phyloP scores from a whole-genome alignment of 2,329 filamentous ascomycete genomes.

The Colletotrichum cereale region DNA sequence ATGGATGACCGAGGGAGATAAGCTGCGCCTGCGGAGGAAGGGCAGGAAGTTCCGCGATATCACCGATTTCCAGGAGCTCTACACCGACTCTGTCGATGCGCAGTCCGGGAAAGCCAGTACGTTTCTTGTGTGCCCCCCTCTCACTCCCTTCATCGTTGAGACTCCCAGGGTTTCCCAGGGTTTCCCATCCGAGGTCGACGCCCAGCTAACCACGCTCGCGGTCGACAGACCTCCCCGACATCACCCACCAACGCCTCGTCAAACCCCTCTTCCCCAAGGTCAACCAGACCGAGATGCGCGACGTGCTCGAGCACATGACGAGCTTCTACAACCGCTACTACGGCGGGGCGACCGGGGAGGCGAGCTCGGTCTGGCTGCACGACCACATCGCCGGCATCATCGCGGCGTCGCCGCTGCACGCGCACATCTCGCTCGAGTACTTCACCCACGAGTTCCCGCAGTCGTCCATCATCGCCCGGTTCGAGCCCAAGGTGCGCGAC shows the following conservation, averaged over 20 bases:
- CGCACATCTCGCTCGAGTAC: slow-evolving; percentile 56
- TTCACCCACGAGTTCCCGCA: slow-evolving; percentile 79
- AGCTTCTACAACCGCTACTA: slow-evolving; percentile 73
- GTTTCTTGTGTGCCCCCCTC: slow-evolving; percentile 10
- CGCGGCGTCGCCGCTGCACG: slow-evolving; percentile 50
- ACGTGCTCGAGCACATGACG: slow-evolving; percentile 72
- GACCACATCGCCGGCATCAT: slow-evolving; percentile 53
- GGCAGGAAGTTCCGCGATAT: slow-evolving; percentile 81
- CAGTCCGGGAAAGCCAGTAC: slow-evolving; percentile 49
- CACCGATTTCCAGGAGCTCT: slow-evolving; percentile 70
- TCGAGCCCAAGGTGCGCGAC: slow-evolving; percentile 58
- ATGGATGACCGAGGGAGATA: slow-evolving; percentile 81
- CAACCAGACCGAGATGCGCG: slow-evolving; percentile 73
- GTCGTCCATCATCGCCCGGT: slow-evolving; percentile 77
- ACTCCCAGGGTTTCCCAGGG: accelerated
- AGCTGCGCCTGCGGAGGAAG: slow-evolving; percentile 75
- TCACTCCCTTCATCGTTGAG: neutral
- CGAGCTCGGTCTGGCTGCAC: slow-evolving; percentile 52
- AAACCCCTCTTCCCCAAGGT: slow-evolving; percentile 68
- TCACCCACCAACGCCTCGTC: slow-evolving; percentile 65
- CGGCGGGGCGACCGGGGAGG: slow-evolving; percentile 49
- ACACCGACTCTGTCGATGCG: slow-evolving; percentile 43
- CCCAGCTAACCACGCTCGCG: neutral
- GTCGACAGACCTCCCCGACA: slow-evolving; percentile 49
- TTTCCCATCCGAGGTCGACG: neutral